A percentile compares a stretch with the other conserved stretches of the same genome.
Conservation (phyloP, 2,329 filamentous ascomycete species). For the Exophiala lecanii-corni region DNA sequence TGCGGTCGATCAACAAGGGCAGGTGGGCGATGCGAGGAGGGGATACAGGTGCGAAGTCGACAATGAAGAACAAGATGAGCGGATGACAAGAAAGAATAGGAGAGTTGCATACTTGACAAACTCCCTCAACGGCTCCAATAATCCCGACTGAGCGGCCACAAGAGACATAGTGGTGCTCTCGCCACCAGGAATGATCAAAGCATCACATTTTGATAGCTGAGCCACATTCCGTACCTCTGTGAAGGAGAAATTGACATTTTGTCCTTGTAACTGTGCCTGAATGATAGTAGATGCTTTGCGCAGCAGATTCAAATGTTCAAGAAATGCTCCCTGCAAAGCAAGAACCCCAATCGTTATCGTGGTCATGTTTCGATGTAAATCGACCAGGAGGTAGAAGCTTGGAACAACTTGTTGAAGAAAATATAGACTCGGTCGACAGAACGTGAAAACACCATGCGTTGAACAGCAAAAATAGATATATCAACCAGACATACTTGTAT, state of each 20-base stretch:
- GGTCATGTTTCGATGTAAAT: too few species aligned
- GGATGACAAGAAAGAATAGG: too few species aligned
- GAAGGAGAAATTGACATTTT: slow-evolving; percentile 51
- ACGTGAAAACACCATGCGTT: too few species aligned
- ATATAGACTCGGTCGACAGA: too few species aligned
- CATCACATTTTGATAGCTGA: slow-evolving; percentile 70
- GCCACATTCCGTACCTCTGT: slow-evolving; percentile 72
- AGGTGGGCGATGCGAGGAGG: too few species aligned
- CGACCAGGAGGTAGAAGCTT: too few species aligned
- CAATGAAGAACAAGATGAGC: too few species aligned
- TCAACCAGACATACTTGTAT: too few species aligned
- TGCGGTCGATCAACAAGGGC: too few species aligned
- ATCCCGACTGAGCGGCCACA: slow-evolving; percentile 72
- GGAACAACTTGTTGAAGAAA: too few species aligned
- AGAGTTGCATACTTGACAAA: slow-evolving; percentile 94
- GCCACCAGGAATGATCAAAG: slow-evolving; percentile 83
- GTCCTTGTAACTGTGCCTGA: slow-evolving; percentile 9
- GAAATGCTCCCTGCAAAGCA: slow-evolving; percentile 87
- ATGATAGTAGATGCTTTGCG: slow-evolving; percentile 60
- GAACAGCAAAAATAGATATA: too few species aligned
- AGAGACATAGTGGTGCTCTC: slow-evolving; percentile 93
- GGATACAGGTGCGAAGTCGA: too few species aligned
- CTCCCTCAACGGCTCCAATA: slow-evolving; percentile 77
- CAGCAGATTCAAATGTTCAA: slow-evolving; percentile 77
- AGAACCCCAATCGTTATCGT: slow-evolving; percentile 57